A percentile compares a stretch with the other conserved stretches of the same genome.
phyloP scores from a whole-genome alignment of 208 protist genomes.

The Acanthamoeba castellanii region DNA sequence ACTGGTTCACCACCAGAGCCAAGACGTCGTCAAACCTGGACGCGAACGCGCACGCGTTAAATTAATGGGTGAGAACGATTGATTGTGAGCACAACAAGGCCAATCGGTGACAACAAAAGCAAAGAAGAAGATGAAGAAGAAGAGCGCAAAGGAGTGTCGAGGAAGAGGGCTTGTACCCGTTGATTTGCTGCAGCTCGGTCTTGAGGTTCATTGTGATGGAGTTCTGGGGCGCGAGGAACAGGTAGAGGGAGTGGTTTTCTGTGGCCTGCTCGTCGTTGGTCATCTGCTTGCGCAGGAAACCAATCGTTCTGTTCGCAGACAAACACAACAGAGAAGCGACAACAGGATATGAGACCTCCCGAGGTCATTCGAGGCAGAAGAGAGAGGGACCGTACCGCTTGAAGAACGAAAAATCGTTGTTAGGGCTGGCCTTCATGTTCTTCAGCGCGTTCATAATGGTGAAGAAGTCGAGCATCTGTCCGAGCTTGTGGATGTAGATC shows the following conservation, averaged over 20 bases:
- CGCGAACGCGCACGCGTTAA: too few species aligned
- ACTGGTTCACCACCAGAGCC: conserved; percentile 79
- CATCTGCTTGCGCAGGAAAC: conserved; percentile 83
- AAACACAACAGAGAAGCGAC: not conserved
- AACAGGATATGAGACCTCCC: not conserved
- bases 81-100: too few species aligned
- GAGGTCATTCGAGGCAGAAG: not conserved
- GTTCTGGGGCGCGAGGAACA: conserved; percentile 89
- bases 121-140: not conserved
- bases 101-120: not conserved
- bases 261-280: conserved; percentile 86
- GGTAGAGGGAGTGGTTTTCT: conserved; percentile 87
- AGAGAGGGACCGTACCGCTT: conserved; percentile 81
- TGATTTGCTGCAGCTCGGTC: conserved; percentile 80
- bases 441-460: conserved; percentile 89
- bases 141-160: not conserved
- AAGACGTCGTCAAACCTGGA: conserved; percentile 85
- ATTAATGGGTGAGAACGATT: too few species aligned
- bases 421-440: conserved; percentile 90
- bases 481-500: conserved; percentile 70
- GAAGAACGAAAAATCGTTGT: conserved; percentile 91
- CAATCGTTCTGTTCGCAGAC: conserved; percentile 74
- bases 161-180: conserved; percentile 53
- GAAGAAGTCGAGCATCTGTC: conserved; percentile 86
- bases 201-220: conserved; percentile 86